Base-by-base conservation (phyloP, 129 eudicot genomes). In the Arctium minus region DNA sequence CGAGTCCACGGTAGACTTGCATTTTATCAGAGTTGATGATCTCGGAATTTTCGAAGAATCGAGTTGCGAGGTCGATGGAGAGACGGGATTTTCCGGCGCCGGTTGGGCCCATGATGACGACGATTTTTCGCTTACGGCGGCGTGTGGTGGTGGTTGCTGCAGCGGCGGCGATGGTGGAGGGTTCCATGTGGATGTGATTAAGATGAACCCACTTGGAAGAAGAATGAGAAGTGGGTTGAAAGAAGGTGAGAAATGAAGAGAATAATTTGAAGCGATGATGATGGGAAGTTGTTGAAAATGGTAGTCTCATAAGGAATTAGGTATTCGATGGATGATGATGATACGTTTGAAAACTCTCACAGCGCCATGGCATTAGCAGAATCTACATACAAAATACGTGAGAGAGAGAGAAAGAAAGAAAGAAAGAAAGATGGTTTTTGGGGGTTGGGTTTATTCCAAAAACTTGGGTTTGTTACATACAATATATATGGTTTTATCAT, bases 11-110 rank as follows among this genome's bases (percentile, higher is more conserved):
- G 88, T 92, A 89, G 35, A 92, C 88, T 71, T 94, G 98, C 78
- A 94, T 92, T 78, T 94, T 94, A 80, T 94, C 98, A 36, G 91
- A 88, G 91, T 94, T 94, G 36, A 94, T 89, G 48, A 94, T 80
- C 70, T 94, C 98, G 0, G 88, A 77, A 17, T 44, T n/a, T 1
- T 46, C 36, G 77, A 82, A 91, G 70, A 82, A 91, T 0, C 89
- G 80, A 22, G 90, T 50, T 8, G 92, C 87, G 17, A 92, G 78
- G 82, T 92, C 98, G 31, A 92, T 60, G 17, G 97, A 92, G 27
- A 94, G 94, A 13, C 89, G 89, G 0, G 98, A 91, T 73, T 94
- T 94, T 0, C 98, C 97, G 12, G 92, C 86, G 70, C 98, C 97
- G 3, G 98, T 92, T 29, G 98, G 81, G 0, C 97, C 98, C 92